Percentiles rank a stretch among this genome's conserved stretches.
These are phyloP conservation scores for Ogataea corticis DNA, from an alignment of 805 yeast species.

Conservation along the genomic window DNA sequence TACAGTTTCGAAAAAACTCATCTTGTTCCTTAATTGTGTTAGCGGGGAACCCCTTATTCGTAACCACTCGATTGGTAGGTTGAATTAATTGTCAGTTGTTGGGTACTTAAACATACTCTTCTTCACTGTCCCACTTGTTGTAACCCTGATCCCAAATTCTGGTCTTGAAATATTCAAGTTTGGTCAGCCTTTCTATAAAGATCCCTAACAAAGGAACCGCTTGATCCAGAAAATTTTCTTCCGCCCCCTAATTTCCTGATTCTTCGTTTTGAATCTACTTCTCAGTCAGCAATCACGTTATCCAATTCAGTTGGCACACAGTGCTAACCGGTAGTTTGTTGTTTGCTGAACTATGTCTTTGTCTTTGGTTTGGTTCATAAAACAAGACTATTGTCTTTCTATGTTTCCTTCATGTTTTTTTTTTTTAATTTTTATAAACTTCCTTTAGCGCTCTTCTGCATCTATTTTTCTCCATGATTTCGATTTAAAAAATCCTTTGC, in stretches of 20 bases:
- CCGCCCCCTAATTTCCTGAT: not conserved
- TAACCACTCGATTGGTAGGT: not conserved
- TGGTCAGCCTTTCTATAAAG: slow-evolving; percentile 2
- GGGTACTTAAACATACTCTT: slow-evolving; percentile 3
- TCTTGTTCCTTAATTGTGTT: slow-evolving; percentile 2
- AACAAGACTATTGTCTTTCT: slow-evolving; percentile 3
- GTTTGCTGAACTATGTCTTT: not conserved
- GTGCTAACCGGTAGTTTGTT: not conserved
- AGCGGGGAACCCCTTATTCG: not conserved
- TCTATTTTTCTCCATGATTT: not conserved
- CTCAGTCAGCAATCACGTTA: not conserved
- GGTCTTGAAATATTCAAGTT: not conserved
- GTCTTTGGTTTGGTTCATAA: not conserved
- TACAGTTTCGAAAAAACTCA: slow-evolving; percentile 22
- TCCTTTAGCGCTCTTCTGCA: slow-evolving; percentile 1
- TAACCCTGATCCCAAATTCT: too few relatives aligned
- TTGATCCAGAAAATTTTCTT: not conserved
- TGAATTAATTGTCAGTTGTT: not conserved
- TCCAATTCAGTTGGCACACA: slow-evolving; percentile 1
- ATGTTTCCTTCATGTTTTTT: slow-evolving; percentile 5
- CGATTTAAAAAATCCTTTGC: not conserved
- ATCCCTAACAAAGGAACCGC: slow-evolving; percentile 6
- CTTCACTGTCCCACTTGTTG: not conserved
- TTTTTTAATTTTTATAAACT: not conserved
- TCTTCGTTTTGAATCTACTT: not conserved